These are phyloP conservation scores for Trametes sp. DNA, from an alignment of 1,284 basidiomycete genomes.

Conservation along the genomic window DNA sequence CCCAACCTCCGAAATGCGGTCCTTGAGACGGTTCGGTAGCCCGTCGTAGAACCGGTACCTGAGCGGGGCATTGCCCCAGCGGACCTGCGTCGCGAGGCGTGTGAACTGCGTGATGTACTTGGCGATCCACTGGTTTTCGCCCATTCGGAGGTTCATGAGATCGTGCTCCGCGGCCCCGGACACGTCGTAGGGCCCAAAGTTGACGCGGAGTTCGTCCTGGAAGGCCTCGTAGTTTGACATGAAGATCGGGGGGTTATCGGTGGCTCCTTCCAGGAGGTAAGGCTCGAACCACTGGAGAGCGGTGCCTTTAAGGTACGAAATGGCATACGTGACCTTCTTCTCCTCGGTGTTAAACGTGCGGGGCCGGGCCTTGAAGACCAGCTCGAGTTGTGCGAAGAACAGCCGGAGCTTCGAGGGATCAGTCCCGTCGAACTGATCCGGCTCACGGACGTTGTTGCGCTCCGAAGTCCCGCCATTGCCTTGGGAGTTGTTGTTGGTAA, in stretches of 20 bases:
- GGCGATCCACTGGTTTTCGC: constrained; percentile 9
- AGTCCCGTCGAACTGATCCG: constrained; percentile 6
- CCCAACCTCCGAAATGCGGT: constrained; percentile 13
- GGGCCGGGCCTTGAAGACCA: constrained; percentile 18
- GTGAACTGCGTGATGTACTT: constrained; percentile 15
- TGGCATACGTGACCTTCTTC: constrained; percentile 17
- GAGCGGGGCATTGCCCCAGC: constrained; percentile 5
- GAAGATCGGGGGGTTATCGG: constrained; percentile 1
- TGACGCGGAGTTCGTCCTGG: constrained; percentile 18
- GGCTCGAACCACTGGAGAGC: constrained; percentile 12
- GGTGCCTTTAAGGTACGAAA: constrained; percentile 14
- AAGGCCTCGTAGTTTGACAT: constrained; percentile 13
- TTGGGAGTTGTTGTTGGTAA: too few species aligned
- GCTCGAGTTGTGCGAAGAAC: constrained; percentile 20
- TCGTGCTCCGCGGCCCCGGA: constrained; percentile 14
- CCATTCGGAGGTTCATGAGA: constrained; percentile 16
- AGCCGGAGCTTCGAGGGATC: constrained; percentile 16
- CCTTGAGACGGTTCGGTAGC: constrained; percentile 13
- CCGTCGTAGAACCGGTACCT: constrained; percentile 14
- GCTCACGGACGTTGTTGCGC: constrained; percentile 4
- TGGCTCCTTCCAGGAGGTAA: neutral
- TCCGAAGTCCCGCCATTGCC: neutral
- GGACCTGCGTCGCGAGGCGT: constrained; percentile 10
- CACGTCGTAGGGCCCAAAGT: constrained; percentile 16
- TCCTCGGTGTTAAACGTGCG: constrained; percentile 16